Base-by-base conservation (phyloP, 2,329 filamentous ascomycete species). In the Talaromyces sp. region DNA sequence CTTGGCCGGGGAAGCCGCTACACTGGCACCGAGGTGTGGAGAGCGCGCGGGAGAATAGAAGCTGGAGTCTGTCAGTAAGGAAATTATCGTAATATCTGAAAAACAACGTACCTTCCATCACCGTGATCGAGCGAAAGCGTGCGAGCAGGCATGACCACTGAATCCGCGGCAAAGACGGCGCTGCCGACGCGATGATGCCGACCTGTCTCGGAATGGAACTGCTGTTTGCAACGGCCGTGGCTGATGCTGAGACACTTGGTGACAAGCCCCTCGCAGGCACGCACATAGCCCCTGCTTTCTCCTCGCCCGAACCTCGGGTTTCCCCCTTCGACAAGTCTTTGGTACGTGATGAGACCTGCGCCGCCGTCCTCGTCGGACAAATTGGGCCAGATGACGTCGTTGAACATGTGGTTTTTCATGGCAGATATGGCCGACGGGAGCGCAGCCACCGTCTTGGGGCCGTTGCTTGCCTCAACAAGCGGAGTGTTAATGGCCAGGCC, bases 331-430 rank as follows among this genome's bases (percentile, higher is more conserved):
- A 91, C 88, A 10, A 99, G 81, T 17, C 95, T 86, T 72, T 92
- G 88, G 68, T 96, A 98, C 0, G 91, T 96, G 35, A 99, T 86
- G 29, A 99, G 82, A 0, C 95, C 95, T 4, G 93, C 93, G 26
- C 95, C 95, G 35, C 93, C 92, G 72, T 96, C 95, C 76, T 99
- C 95, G 70, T 99, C 93, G 0, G 91, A 96, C 43, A 99, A 78
- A 67, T 99, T 99, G 0, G 95, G 95, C 95, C 95, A 99, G 58
- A 98, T 96, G 61, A 96, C 80, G 70, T 97, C 96, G 76, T 99
- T 99, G 80, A 99, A 99, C 62, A 99, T 91, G 75, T 99, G 93
- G 0, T 82, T 86, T 73, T 96, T 98, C 75, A 99, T 88, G 0
- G 93, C 93, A 52, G 91, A 84, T 56, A 99, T 93, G n/a, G 93